These are phyloP conservation scores for Mortierella polycephala DNA, from an alignment of 371 early-diverging fungal species.

Conservation along the genomic window DNA sequence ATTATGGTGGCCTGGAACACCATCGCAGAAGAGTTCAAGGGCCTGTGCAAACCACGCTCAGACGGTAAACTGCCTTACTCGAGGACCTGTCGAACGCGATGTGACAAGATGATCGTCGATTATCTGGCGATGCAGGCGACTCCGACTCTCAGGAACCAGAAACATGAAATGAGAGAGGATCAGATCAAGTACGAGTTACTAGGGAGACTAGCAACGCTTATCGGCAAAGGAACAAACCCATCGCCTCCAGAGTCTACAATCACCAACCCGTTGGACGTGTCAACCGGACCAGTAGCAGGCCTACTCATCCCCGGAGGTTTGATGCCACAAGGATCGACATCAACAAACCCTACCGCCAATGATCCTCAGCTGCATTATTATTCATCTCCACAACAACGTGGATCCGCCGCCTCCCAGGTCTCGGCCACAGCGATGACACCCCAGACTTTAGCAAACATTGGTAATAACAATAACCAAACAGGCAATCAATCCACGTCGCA, in stretches of 20 bases:
- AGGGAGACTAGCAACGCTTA: constrained; percentile 6
- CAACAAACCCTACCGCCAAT: neutral
- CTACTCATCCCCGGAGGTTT: constrained; percentile 8
- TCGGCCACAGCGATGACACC: constrained; percentile 5
- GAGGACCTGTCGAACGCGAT: constrained; percentile 38
- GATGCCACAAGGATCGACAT: constrained; percentile 1
- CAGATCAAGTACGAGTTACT: constrained; percentile 25
- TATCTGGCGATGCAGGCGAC: constrained; percentile 17
- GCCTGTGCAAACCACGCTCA: constrained; percentile 15
- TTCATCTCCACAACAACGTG: constrained; percentile 11
- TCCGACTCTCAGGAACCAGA: constrained; percentile 14
- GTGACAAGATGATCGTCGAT: constrained; percentile 46
- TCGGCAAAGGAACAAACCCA: constrained; percentile 5
- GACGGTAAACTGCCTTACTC: constrained; percentile 49
- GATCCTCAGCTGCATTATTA: constrained; percentile 10
- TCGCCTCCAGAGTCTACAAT: no score
- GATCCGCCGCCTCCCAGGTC: neutral
- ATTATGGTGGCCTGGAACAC: constrained; percentile 50
- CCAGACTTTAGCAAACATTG: constrained; percentile 10
- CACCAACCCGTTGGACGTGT: no score
- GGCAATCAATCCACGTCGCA: constrained; percentile 13
- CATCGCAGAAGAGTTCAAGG: constrained; percentile 31
- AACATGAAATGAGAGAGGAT: constrained; percentile 33
- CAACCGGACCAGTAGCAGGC: no score
- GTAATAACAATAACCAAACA: constrained; percentile 1